Evolutionary conservation across 2,329 filamentous ascomycete species (phyloP).

Genomic region (Neopestalotiopsis rosae): DNA sequence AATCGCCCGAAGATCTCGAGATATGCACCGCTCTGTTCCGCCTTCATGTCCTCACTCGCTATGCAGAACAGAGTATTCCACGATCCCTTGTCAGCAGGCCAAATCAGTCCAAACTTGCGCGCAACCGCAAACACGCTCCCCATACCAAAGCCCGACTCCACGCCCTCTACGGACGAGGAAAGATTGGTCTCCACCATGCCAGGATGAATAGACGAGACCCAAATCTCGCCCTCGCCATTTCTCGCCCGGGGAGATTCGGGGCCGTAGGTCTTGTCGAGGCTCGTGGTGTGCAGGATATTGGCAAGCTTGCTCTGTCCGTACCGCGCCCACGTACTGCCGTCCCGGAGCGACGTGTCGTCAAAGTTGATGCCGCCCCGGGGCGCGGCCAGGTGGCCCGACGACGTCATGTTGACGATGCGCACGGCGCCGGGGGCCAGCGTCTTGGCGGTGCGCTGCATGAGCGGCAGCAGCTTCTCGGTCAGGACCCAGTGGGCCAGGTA

Average conservation of each 20-base stretch:
- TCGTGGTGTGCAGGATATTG: conserved; percentile 48
- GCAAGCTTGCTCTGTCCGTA: conserved; percentile 54
- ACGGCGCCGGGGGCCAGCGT: conserved; percentile 28
- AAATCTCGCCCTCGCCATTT: conserved; percentile 42
- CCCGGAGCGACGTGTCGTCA: conserved; percentile 26
- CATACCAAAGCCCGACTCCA: conserved; percentile 19
- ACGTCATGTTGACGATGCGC: conserved; percentile 35
- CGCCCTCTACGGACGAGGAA: conserved; percentile 16
- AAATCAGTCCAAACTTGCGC: conserved; percentile 29
- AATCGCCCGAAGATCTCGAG: conserved; percentile 35
- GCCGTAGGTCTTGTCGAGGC: conserved; percentile 40
- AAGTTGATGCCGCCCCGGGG: conserved; percentile 34
- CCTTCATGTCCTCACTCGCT: conserved; percentile 41
- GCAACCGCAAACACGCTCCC: conserved; percentile 19
- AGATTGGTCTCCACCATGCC: conserved; percentile 43
- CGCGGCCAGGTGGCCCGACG: conserved; percentile 32
- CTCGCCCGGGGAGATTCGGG: conserved; percentile 32
- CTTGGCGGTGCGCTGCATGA: conserved; percentile 38
- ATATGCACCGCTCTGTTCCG: conserved; percentile 42
- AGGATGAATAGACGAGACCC: conserved; percentile 44
- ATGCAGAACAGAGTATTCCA: conserved; percentile 42
- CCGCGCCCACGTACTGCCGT: conserved; percentile 29
- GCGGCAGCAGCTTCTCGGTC: conserved; percentile 43
- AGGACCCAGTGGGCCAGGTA: conserved; percentile 49
- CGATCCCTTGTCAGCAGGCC: conserved; percentile 39